phyloP scores from a whole-genome alignment of 176 grass and related monocot species.

The Miscanthus lutarioriparius region DNA sequence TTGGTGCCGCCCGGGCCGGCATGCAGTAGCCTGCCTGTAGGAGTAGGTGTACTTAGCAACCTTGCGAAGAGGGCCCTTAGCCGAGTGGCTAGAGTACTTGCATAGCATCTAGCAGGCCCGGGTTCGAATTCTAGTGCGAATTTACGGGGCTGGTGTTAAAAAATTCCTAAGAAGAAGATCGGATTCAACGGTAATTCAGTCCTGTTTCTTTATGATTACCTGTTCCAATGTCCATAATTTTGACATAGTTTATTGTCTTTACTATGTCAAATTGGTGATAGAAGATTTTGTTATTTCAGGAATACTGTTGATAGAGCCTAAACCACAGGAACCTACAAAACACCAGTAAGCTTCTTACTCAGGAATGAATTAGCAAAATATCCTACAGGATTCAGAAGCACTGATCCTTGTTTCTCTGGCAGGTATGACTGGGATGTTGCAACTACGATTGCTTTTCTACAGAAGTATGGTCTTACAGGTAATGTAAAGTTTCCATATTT shows the following conservation, averaged over 20 bases:
- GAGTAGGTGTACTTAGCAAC: too few species aligned
- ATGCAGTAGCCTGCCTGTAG: too few species aligned
- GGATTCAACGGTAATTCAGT: conserved; percentile 74
- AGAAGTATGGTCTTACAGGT: conserved; percentile 94
- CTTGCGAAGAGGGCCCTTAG: too few species aligned
- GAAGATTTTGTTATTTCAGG: conserved; percentile 47
- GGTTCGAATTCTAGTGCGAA: too few species aligned
- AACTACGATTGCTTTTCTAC: conserved; percentile 86
- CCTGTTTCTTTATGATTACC: conserved; percentile 8
- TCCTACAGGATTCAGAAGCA: conserved; percentile 6
- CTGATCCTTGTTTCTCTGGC: conserved; percentile 31
- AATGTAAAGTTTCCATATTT: conserved; percentile 1
- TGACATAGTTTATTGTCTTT: neutral
- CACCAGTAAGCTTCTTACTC: conserved; percentile 72
- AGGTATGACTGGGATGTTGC: conserved; percentile 99
- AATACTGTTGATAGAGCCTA: conserved; percentile 86
- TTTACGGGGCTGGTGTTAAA: too few species aligned
- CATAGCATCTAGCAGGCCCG: too few species aligned
- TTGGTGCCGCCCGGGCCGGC: too few species aligned
- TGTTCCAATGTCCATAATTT: neutral
- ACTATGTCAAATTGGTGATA: neutral
- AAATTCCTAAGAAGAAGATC: conserved; percentile 98
- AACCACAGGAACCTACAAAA: conserved; percentile 97
- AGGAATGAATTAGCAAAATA: neutral
- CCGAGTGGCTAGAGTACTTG: too few species aligned